Base-by-base conservation (phyloP, 176 grass and related monocot species). In the Canna indica region DNA sequence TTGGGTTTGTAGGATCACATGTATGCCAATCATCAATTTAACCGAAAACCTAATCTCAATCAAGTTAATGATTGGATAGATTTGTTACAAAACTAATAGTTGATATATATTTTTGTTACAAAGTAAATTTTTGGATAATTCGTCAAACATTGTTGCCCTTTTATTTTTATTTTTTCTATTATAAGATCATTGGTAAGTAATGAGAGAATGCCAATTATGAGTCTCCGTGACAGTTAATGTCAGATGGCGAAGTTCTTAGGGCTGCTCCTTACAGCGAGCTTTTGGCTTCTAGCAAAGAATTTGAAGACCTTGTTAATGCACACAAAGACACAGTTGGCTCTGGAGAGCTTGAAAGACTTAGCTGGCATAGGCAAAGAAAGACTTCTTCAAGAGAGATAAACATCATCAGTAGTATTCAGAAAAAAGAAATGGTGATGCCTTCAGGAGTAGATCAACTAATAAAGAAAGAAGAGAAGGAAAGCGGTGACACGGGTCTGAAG, bases 391-490 rank as follows among this genome's bases (percentile, higher is more conserved):
- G 70, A 27, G 94, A 88, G 75, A 80, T 76, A 38, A 50, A 27
- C 72, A 75, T 22, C 64, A 67, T 79, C 57, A 36, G 65, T 70
- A 69, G 73, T 25, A 73, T 31, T 12, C 76, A 28, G 76, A 79
- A 76, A 13, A 76, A 36, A 73, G 59, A 90, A 64, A 45, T 34
- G 45, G 25, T 26, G 38, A 80, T 79, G 22, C 68, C 59, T 36
- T 75, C 72, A 48, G 81, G 35, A 72, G 68, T 47, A 34, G 82
- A 90, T 76, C 94, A 99, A 71, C 71, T 93, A 42, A 99, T 99
- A 36, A 99, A 90, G 57, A 82, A 24, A 77, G 89, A 99, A 69
- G 89, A 99, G 64, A 93, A 80, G 79, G 94, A 99, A 82, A 88
- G 69, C 10, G 94, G 94, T 29, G 78, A 99, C 69, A 78, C 89